Base-by-base conservation (phyloP, 108 stramenopile genomes). In the Cyclotella sp. region DNA sequence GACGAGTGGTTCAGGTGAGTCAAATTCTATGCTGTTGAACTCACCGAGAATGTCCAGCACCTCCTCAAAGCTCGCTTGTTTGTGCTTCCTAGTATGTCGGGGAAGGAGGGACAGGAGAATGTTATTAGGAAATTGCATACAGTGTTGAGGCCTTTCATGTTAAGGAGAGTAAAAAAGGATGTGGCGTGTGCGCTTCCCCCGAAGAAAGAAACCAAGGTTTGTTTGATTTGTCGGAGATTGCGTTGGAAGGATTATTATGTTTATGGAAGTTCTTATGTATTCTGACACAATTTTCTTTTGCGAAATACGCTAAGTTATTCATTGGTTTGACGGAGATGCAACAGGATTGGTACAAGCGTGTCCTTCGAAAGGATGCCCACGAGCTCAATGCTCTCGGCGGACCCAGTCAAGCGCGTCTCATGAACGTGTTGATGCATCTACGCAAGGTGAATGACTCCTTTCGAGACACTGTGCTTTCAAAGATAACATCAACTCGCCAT, bases 371-470 rank as follows among this genome's bases (percentile, higher is more conserved):
- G 86, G 97, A 98, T 82, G 93, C 96, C 21, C 90, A 88, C 45
- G 94, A 97, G 68, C 79, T 98, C 11, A 97, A 97, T 82, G 90
- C 88, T 66, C 65, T 96, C 46, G 94, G 96, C 29, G 98, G 98
- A 19, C 97, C 97, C n/a, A 93, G 94, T 72, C 84, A 91, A 34
- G 88, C 89, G 15, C 89, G 97, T 27, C 86, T 99, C 61, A 85
- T 97, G 76, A 99, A 99, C 77, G 86, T 98, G 44, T 88, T 99
- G 75, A 99, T 99, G 99, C 95, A 96, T 69, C 93, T 99, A 29
- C 86, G 98, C 14, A 99, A 99, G 87, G 97, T 58, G 8, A 28
- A 8, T 24, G 22, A 24, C 4, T 1, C 3, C 57, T 27, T 27
- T 8, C 34, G 2, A 51, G 8, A 19, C 8, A 18, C n/a, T 19